These are phyloP conservation scores for Penicillium sp. DNA, from an alignment of 2,329 filamentous ascomycete genomes.

Conservation along the genomic window DNA sequence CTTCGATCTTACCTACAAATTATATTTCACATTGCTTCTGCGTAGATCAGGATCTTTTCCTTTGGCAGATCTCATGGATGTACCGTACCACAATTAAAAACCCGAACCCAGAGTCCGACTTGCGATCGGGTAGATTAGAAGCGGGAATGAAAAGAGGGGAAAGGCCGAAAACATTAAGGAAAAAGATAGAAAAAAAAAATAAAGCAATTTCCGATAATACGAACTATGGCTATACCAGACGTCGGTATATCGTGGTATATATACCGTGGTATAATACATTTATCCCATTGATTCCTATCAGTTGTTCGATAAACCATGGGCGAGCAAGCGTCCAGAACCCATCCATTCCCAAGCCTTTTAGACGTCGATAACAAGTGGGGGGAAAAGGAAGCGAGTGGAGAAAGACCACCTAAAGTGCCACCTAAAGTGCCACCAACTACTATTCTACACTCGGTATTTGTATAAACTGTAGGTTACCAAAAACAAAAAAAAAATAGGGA, in stretches of 20 bases:
- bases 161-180: not conserved
- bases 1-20: not conserved
- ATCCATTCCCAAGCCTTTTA: not conserved
- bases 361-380: not conserved
- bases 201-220: not conserved
- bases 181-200: not conserved
- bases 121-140: not conserved
- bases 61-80: not conserved
- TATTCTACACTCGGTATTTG: not conserved
- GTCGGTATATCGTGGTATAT: not conserved
- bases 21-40: not conserved
- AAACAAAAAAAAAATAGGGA: not conserved
- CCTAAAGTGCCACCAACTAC: not conserved
- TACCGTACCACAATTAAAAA: not conserved
- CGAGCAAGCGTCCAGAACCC: not conserved
- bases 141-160: not conserved
- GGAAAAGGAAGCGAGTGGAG: slow-evolving; percentile 1
- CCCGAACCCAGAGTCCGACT: slow-evolving; percentile 20
- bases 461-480: not conserved
- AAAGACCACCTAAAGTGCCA: not conserved
- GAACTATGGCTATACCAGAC: not conserved
- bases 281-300: not conserved
- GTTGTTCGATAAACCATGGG: not conserved
- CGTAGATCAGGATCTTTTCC: not conserved
- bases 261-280: not conserved